Conservation (phyloP, 495 filamentous ascomycete species). For the Umbilicaria muhlenbergii region DNA sequence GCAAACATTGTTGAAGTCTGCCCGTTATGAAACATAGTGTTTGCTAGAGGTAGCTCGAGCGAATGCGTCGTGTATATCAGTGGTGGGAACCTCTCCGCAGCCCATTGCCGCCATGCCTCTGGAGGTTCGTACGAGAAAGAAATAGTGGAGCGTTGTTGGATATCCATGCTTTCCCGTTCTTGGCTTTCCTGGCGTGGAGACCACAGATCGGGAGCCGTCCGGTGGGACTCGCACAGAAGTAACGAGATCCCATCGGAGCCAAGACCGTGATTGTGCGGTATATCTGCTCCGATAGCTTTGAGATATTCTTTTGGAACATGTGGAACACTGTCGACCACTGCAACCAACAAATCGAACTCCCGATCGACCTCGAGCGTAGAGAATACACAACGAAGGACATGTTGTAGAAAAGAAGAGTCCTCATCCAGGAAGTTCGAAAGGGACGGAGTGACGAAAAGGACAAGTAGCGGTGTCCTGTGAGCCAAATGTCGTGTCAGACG, state of each 20-base stretch:
- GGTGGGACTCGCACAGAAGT: slow-evolving; percentile 5
- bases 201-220: slow-evolving; percentile 11
- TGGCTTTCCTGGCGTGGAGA: neutral
- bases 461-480: slow-evolving; percentile 4
- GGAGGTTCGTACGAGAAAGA: slow-evolving; percentile 1
- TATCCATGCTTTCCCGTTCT: slow-evolving; percentile 2
- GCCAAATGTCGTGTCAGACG: too few species aligned
- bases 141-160: slow-evolving; percentile 6
- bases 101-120: neutral
- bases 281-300: neutral
- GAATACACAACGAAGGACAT: slow-evolving; percentile 2
- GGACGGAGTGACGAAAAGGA: slow-evolving; percentile 11
- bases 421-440: slow-evolving; percentile 6
- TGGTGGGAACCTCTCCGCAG: neutral
- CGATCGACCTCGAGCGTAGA: neutral
- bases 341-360: slow-evolving; percentile 9
- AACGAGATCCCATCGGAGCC: slow-evolving; percentile 11
- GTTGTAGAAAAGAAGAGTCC: slow-evolving; percentile 3
- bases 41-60: slow-evolving; percentile 45
- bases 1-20: slow-evolving; percentile 42
- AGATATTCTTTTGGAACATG: neutral
- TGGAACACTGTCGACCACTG: slow-evolving; percentile 12
- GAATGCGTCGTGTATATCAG: neutral
- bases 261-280: neutral
- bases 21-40: slow-evolving; percentile 63